Conservation (phyloP, 371 early-diverging fungal genomes). For the Scutellospora calospora region DNA sequence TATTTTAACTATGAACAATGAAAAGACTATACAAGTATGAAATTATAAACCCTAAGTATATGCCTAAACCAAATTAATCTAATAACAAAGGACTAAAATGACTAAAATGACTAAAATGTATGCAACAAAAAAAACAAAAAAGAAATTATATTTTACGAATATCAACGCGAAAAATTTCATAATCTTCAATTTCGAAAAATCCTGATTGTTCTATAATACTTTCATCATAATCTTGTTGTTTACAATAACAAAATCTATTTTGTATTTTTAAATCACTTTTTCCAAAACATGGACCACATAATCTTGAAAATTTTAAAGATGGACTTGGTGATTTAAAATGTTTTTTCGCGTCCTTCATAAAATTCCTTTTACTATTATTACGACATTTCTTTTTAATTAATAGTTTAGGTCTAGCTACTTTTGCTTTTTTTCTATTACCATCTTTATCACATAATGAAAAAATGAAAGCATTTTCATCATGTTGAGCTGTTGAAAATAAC, state of each 20-base stretch:
- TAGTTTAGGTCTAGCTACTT: background rate
- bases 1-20: too few relatives aligned
- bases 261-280: constrained; percentile 1
- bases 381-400: background rate
- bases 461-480: background rate
- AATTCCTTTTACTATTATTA: background rate
- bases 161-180: background rate
- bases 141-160: background rate
- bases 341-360: background rate
- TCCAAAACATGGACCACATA: background rate
- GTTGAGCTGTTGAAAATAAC: background rate
- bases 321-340: background rate
- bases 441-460: constrained; percentile 1
- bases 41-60: too few relatives aligned
- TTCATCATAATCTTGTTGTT: background rate
- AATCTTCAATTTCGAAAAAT: background rate
- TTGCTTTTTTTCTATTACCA: background rate
- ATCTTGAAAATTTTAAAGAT: background rate
- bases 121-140: too few relatives aligned
- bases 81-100: too few relatives aligned
- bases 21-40: too few relatives aligned
- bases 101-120: too few relatives aligned
- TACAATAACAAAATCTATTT: background rate
- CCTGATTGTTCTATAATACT: background rate
- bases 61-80: too few relatives aligned